Base-by-base conservation (phyloP, 2,329 filamentous ascomycete species). In the Colletotrichum graminicola region DNA sequence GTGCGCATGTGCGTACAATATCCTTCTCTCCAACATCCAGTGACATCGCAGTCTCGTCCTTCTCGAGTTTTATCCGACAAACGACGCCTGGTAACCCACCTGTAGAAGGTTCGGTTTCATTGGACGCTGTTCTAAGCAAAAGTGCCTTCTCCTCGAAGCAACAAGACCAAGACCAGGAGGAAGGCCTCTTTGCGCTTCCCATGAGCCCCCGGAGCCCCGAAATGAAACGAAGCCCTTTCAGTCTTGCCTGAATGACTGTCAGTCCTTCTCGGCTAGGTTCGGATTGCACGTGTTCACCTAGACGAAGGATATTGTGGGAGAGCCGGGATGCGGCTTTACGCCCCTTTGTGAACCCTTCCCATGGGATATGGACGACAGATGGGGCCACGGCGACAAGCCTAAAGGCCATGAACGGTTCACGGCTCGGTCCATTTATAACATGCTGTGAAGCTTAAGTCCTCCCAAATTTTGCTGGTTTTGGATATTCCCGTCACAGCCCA, bases 171-270 rank as follows among this genome's bases (percentile, higher is more conserved):
- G 89, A 91, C 51, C 88, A 87, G 0, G 92, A 94, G 75, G 94
- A 97, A 70, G 95, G 93, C 51, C 85, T 97, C 2, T 98, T 98
- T 78, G 94, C 94, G 0, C 87, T 97, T 63, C 94, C 94, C 1
- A 90, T 97, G 82, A 95, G 93, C 77, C 94, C 94, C 1, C 87
- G 94, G 62, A 95, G 93, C 76, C 94, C 94, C 0, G 94, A 97
- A 75, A 94, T 96, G 85, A 90, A 91, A 64, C 93, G 91, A 76
- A 95, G 93, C 77, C 94, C 94, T 0, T 98, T 97, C 78, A 90
- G 88, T 75, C 82, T 88, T 34, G 52, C n/a, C 12, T 62, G 26
- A 52, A 47, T 36, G 49, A 18, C 43, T 18, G 11, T 43, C 7
- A 3, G 5, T 23, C 14, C 26, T 32, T 34, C 18, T 21, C 21